These are phyloP conservation scores for Capillidium rhysosporum DNA, from an alignment of 371 early-diverging fungal genomes.

Conservation along the genomic window DNA sequence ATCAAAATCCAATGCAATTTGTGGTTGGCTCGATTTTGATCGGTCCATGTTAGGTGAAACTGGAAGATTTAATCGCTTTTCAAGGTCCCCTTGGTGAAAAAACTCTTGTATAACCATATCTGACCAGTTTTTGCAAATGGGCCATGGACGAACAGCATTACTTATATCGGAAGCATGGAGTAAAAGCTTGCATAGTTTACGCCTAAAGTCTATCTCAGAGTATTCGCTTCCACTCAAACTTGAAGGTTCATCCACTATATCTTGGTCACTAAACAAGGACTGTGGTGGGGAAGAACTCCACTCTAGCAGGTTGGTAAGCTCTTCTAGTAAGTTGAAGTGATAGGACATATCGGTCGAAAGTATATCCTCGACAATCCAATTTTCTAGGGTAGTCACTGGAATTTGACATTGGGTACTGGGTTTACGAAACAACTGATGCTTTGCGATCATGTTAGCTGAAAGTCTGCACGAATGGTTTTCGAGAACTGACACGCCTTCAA, in stretches of 20 bases:
- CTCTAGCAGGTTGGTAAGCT: constrained; percentile 21
- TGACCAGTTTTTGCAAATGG: constrained; percentile 65
- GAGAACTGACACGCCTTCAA: constrained; percentile 57
- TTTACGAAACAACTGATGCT: constrained; percentile 41
- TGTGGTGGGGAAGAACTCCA: constrained; percentile 7
- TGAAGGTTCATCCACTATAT: neutral
- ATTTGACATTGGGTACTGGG: constrained; percentile 8
- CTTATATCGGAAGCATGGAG: constrained; percentile 78
- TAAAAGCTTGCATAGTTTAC: constrained; percentile 12
- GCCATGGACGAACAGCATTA: constrained; percentile 70
- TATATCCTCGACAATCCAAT: constrained; percentile 29
- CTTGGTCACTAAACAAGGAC: constrained; percentile 9
- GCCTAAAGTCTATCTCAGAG: neutral
- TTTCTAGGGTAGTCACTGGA: constrained; percentile 10
- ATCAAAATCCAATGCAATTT: constrained; percentile 60
- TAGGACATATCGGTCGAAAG: constrained; percentile 74
- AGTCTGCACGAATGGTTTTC: constrained; percentile 68
- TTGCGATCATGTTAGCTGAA: constrained; percentile 38
- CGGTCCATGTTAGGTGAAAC: constrained; percentile 81
- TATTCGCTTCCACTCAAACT: neutral
- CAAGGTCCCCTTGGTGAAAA: constrained; percentile 67
- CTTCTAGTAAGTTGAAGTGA: constrained; percentile 63
- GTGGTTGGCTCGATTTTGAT: constrained; percentile 39
- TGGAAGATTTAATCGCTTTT: constrained; percentile 41
- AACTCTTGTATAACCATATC: constrained; percentile 69